Base-by-base conservation (phyloP, 306 rosid genomes). In the Calophaca sinica region DNA sequence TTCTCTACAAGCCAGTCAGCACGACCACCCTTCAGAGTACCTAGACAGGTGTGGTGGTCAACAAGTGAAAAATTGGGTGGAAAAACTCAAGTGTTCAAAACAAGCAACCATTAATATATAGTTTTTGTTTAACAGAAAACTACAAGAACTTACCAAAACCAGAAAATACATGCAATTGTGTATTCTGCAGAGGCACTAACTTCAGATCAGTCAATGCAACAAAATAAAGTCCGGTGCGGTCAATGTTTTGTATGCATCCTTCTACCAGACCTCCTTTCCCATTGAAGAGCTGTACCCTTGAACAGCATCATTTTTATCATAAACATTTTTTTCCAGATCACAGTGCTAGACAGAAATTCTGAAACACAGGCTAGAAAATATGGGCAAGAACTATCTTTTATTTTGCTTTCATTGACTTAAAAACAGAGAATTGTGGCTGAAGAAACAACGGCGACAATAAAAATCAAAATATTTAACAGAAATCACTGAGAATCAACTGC, bases 1-100 rank as follows among this genome's bases (percentile, higher is more conserved):
- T 94, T 94, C 90, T 94, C 98, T 63, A 91, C 86, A 58, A 94
- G 97, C 97, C 98, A 94, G 67, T 91, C 98, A 59, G 93, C 89
- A 64, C 96, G 97, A 48, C 97, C 97, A 35, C 96, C 96, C 87
- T 94, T 94, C 39, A 94, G 77, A 80, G 96, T 86, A 75, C 98
- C 97, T 94, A 81, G 72, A 80, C 52, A 74, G 15, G 36, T 29
- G 50, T 52, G 73, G 53, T 49, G 79, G 77, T 36, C 50, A 70
- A 79, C 12, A 26, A 51, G 70, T 70, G 57, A 84, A 73, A 70
- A 33, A 31, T 26, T n/a, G 20, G 46, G 44, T 7, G 41, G 50
- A 3, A 71, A 74, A 72, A 5, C 54, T 14, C 14, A 7, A 35
- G 65, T 62, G 72, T 59, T 55, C 50, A 68, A 73, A 81, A 70